These are phyloP conservation scores for Erodium trifolium DNA, from an alignment of 441 rosid genomes.

Conservation along the genomic window DNA sequence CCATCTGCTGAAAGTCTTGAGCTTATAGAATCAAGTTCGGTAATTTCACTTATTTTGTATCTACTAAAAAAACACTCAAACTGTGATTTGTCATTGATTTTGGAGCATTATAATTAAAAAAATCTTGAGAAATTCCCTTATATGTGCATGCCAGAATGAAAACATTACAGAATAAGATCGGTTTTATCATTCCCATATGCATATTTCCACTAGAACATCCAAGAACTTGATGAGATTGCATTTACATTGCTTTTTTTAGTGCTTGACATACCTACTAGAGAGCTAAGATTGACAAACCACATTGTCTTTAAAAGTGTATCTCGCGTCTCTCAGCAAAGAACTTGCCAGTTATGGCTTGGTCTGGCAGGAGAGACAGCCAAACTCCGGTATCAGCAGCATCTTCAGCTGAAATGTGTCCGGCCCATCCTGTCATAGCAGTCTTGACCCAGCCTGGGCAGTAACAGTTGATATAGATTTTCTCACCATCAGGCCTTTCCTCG, in stretches of 20 bases:
- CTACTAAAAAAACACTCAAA: neutral
- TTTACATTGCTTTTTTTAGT: neutral
- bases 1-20: neutral
- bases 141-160: neutral
- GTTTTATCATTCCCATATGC: no score
- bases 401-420: conserved; percentile 61
- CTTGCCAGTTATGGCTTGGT: conserved; percentile 53
- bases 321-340: conserved; percentile 95
- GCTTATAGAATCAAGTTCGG: neutral
- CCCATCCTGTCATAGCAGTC: conserved; percentile 87
- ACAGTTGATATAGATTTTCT: conserved; percentile 64
- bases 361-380: conserved; percentile 74
- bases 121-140: neutral
- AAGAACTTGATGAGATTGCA: neutral
- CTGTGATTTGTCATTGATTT: neutral
- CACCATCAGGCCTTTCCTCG: conserved; percentile 42
- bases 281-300: neutral
- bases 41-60: neutral
- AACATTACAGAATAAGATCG: no score
- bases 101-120: neutral
- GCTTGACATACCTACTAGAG: neutral
- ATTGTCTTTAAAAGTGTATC: conserved; percentile 42
- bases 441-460: conserved; percentile 97
- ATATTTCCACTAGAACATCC: no score
- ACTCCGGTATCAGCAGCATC: conserved; percentile 92